phyloP scores from a whole-genome alignment of 1,284 basidiomycete genomes.

The Porodaedalea pini region DNA sequence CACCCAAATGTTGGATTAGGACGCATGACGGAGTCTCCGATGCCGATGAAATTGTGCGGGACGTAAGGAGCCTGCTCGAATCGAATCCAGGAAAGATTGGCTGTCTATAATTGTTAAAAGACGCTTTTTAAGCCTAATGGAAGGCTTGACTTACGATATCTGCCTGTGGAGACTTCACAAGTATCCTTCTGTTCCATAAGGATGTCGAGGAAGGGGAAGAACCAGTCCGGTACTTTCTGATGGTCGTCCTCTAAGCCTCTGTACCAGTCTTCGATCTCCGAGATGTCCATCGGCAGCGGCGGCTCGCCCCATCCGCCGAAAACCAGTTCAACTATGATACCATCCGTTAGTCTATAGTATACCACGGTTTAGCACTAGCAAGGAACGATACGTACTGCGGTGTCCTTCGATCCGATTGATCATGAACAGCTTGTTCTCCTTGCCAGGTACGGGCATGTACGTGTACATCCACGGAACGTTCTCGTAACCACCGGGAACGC shows the following conservation, averaged over 20 bases:
- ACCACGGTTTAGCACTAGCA: background rate
- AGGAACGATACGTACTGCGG: constrained; percentile 9
- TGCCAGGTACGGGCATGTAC: constrained; percentile 14
- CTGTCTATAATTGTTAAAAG: background rate
- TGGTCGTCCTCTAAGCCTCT: constrained; percentile 1
- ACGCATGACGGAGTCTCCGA: constrained; percentile 20
- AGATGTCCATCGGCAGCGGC: constrained; percentile 3
- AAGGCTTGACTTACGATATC: constrained; percentile 4
- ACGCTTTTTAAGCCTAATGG: background rate
- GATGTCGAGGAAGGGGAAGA: constrained; percentile 1
- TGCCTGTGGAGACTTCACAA: constrained; percentile 3
- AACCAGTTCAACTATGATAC: background rate
- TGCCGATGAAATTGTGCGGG: constrained; percentile 20
- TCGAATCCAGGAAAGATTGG: constrained; percentile 13
- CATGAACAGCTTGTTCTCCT: constrained; percentile 11
- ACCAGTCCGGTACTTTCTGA: constrained; percentile 1
- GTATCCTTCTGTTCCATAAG: background rate
- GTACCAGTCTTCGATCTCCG: constrained; percentile 12
- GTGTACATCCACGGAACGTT: constrained; percentile 16
- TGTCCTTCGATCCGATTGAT: constrained; percentile 16
- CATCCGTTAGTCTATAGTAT: background rate
- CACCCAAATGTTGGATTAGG: constrained; percentile 22
- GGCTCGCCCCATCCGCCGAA: constrained; percentile 8
- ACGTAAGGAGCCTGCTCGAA: constrained; percentile 16
- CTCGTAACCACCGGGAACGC: constrained; percentile 17